Percentiles rank a stretch among this genome's conserved stretches.
Evolutionary conservation across 2,329 filamentous ascomycete species (phyloP).

Genomic region (Verruconis gallopava): DNA sequence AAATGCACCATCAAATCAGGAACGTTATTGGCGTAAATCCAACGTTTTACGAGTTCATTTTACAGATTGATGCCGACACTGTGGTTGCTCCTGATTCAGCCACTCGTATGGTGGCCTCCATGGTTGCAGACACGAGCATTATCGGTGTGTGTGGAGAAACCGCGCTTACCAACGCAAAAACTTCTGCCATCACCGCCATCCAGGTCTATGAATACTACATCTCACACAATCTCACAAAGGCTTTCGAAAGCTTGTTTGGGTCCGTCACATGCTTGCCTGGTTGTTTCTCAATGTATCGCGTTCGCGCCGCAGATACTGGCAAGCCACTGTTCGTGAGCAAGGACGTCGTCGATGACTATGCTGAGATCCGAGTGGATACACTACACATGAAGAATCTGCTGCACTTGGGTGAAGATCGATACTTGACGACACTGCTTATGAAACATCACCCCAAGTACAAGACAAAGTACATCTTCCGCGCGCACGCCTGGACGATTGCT

Average conservation of each 20-base stretch:
- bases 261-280: slow-evolving; percentile 95
- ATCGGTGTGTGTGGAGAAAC: slow-evolving; percentile 94
- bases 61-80: slow-evolving; percentile 96
- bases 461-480: slow-evolving; percentile 90
- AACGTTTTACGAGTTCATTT: slow-evolving; percentile 92
- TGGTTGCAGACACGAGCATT: slow-evolving; percentile 83
- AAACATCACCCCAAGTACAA: slow-evolving; percentile 91
- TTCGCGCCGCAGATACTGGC: slow-evolving; percentile 83
- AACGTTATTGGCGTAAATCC: slow-evolving; percentile 99
- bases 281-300: slow-evolving; percentile 98
- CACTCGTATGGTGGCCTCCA: slow-evolving; percentile 81
- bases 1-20: slow-evolving; percentile 97
- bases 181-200: slow-evolving; percentile 95
- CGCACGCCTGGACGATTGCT: slow-evolving; percentile 93
- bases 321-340: slow-evolving; percentile 94
- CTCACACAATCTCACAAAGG: slow-evolving; percentile 91
- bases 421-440: slow-evolving; percentile 83
- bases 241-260: slow-evolving; percentile 93
- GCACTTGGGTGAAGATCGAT: slow-evolving; percentile 94
- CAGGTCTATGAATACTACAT: slow-evolving; percentile 99
- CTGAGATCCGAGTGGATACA: slow-evolving; percentile 91
- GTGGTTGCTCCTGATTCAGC: slow-evolving; percentile 81
- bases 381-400: slow-evolving; percentile 98
- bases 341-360: slow-evolving; percentile 77
- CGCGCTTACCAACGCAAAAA: slow-evolving; percentile 79